Percentiles rank a stretch among this genome's conserved stretches.
phyloP scores from a whole-genome alignment of 345 rosid genomes.

The Melastoma malabathricum region DNA sequence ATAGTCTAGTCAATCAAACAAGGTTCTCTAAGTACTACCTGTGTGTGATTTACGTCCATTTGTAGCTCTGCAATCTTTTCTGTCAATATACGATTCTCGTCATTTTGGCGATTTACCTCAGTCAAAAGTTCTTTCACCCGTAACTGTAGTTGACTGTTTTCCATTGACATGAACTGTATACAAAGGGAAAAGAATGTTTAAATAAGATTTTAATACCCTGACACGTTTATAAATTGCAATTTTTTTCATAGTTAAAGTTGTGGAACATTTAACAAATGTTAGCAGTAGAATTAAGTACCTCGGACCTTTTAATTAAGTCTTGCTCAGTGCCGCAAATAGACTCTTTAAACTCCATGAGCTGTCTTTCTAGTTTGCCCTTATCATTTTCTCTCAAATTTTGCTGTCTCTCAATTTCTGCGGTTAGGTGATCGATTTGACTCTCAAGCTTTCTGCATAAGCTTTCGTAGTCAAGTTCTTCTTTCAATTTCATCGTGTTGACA shows the following conservation, averaged over 20 bases:
- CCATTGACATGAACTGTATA: slow-evolving; percentile 61
- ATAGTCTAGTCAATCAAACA: slow-evolving; percentile 11
- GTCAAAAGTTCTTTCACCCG: slow-evolving; percentile 35
- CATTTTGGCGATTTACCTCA: slow-evolving; percentile 46
- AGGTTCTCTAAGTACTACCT: slow-evolving; percentile 20
- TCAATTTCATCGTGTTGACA: slow-evolving; percentile 82
- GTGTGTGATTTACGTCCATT: slow-evolving; percentile 29
- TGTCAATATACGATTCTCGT: slow-evolving; percentile 32
- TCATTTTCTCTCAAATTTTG: slow-evolving; percentile 50
- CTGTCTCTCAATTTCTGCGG: slow-evolving; percentile 78
- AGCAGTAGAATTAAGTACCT: slow-evolving; percentile 48
- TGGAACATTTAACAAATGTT: slow-evolving; percentile 1
- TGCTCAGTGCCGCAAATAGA: slow-evolving; percentile 37
- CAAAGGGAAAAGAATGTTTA: slow-evolving; percentile 3
- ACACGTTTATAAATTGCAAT: too few relatives aligned
- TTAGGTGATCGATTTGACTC: slow-evolving; percentile 70
- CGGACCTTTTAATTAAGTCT: slow-evolving; percentile 46
- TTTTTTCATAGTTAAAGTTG: not conserved
- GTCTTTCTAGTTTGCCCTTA: slow-evolving; percentile 38
- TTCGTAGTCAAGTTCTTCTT: slow-evolving; percentile 91
- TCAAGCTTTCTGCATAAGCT: slow-evolving; percentile 78
- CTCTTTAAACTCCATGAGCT: slow-evolving; percentile 35
- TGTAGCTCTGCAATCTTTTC: slow-evolving; percentile 41
- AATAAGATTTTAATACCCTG: not conserved
- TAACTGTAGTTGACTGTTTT: slow-evolving; percentile 39